These are phyloP conservation scores for Neurospora sp. DNA, from an alignment of 495 filamentous ascomycete species.

Conservation along the genomic window DNA sequence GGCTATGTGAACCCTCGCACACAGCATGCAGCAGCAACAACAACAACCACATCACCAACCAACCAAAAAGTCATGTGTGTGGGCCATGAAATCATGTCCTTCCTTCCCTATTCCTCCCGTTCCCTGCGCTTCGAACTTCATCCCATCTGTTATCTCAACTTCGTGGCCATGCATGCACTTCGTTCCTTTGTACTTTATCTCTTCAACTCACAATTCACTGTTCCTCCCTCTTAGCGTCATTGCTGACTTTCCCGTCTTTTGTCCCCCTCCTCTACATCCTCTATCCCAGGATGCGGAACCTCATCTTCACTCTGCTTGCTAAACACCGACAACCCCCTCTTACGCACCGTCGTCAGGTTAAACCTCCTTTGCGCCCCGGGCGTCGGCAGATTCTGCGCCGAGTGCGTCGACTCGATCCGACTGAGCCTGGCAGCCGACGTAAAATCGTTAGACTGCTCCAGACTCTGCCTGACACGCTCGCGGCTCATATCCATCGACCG, in stretches of 20 bases:
- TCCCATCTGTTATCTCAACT: background rate
- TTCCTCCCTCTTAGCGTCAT: background rate
- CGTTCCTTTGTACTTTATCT: background rate
- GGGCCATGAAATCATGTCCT: background rate
- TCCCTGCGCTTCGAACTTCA: background rate
- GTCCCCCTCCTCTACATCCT: background rate
- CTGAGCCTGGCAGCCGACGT: constrained; percentile 76
- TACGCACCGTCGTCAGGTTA: constrained; percentile 23
- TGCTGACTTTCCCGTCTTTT: background rate
- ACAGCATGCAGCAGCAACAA: background rate
- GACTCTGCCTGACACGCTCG: constrained; percentile 52
- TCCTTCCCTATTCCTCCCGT: background rate
- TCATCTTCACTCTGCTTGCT: constrained; percentile 23
- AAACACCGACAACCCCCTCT: constrained; percentile 27
- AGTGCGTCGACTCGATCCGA: constrained; percentile 68
- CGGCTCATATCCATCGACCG: constrained; percentile 54
- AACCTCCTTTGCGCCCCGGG: constrained; percentile 18
- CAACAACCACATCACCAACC: background rate
- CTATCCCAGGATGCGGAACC: background rate
- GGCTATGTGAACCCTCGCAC: background rate
- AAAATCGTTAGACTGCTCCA: constrained; percentile 81
- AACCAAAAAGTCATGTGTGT: background rate
- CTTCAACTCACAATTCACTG: background rate
- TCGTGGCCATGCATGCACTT: background rate
- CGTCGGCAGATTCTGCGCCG: constrained; percentile 13